Conservation (phyloP, 495 filamentous ascomycete species). For the Saxophila tyrrhenica region DNA sequence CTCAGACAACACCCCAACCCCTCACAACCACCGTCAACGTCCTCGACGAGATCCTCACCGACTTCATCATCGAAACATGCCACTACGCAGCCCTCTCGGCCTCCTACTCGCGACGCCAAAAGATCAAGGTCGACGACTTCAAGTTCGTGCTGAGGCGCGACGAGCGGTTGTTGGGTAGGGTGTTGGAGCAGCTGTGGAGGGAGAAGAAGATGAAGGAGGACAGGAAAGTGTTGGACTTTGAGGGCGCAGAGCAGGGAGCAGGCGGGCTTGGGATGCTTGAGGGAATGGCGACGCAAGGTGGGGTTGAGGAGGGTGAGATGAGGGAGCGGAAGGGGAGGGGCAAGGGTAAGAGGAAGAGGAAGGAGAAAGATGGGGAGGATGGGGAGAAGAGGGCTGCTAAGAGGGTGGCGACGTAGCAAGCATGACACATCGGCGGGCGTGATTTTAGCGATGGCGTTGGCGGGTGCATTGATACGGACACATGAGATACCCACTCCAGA, state of each 20-base stretch:
- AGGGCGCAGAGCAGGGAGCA: constrained; percentile 28
- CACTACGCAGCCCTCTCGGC: constrained; percentile 78
- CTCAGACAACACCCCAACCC: constrained; percentile 54
- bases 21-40: constrained; percentile 73
- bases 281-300: constrained; percentile 10
- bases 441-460: neutral
- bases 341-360: constrained; percentile 6
- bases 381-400: constrained; percentile 10
- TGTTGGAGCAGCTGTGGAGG: constrained; percentile 74
- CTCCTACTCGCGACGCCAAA: constrained; percentile 70
- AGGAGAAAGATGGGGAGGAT: constrained; percentile 7
- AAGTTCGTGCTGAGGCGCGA: constrained; percentile 83
- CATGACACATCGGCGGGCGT: no score
- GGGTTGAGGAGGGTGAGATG: constrained; percentile 14
- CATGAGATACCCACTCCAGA: neutral
- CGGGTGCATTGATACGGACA: neutral
- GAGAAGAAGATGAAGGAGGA: constrained; percentile 67
- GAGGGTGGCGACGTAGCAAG: constrained; percentile 9
- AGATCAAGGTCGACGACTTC: constrained; percentile 97
- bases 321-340: constrained; percentile 16
- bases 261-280: constrained; percentile 30
- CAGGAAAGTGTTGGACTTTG: constrained; percentile 55
- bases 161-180: constrained; percentile 72
- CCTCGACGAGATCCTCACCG: constrained; percentile 88
- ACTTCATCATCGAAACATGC: constrained; percentile 67